phyloP scores from a whole-genome alignment of 352 stramenopile species.

The Phytopythium montanum region DNA sequence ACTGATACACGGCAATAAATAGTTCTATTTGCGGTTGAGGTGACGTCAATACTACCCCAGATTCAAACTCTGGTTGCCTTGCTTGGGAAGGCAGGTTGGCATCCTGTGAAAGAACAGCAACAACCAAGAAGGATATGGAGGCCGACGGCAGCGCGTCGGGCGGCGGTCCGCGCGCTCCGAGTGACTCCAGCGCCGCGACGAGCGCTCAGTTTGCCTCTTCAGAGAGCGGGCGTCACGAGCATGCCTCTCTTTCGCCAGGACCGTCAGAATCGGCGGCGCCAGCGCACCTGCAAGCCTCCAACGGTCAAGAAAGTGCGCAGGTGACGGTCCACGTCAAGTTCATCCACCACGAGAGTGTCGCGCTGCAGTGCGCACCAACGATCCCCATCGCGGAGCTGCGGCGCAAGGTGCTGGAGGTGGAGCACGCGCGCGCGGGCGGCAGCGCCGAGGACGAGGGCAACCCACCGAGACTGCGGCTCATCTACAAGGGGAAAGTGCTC shows the following conservation, averaged over 20 bases:
- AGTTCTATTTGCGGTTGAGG: no score
- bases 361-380: slow-evolving; percentile 12
- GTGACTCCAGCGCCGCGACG: background rate
- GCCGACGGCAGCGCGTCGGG: background rate
- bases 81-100: no score
- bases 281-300: background rate
- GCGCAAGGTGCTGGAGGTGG: slow-evolving; percentile 10
- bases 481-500: slow-evolving; percentile 54
- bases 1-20: no score
- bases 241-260: background rate
- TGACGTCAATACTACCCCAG: no score
- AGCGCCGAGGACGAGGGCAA: background rate
- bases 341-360: slow-evolving; percentile 27
- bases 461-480: slow-evolving; percentile 13
- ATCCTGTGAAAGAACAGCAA: background rate
- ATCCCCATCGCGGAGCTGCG: slow-evolving; percentile 29
- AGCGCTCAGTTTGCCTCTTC: background rate
- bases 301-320: background rate
- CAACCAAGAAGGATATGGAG: background rate
- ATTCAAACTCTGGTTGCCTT: no score
- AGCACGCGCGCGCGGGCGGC: slow-evolving; percentile 1
- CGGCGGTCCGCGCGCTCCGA: background rate
- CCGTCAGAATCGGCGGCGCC: background rate
- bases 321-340: slow-evolving; percentile 40
- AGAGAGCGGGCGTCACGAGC: background rate